phyloP scores from a whole-genome alignment of 768 basidiomycete genomes.

The Calocera cornea region DNA sequence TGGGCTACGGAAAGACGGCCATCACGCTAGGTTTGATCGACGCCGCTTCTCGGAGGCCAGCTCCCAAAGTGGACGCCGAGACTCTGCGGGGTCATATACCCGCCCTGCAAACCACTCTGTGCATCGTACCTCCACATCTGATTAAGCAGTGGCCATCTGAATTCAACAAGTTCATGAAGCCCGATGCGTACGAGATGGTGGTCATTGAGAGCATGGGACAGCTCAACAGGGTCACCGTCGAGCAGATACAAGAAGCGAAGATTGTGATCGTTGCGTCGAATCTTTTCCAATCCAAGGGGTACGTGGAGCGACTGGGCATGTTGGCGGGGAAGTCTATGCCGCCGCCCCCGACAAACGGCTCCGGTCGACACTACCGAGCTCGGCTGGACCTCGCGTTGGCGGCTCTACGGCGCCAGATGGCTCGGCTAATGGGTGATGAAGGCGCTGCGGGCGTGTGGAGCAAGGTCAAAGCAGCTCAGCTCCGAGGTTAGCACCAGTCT shows the following conservation, averaged over 20 bases:
- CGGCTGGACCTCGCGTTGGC: conserved; percentile 50
- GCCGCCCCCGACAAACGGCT: conserved; percentile 29
- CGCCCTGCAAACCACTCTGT: conserved; percentile 59
- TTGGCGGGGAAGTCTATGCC: conserved; percentile 58
- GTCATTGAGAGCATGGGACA: conserved; percentile 54
- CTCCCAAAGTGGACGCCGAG: conserved; percentile 20
- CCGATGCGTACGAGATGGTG: conserved; percentile 44
- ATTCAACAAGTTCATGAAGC: conserved; percentile 58
- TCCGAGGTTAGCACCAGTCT: too few species aligned
- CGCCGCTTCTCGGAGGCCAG: conserved; percentile 10
- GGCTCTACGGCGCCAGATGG: conserved; percentile 50
- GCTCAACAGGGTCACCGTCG: conserved; percentile 57
- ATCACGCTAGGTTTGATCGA: conserved; percentile 85
- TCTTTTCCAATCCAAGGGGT: conserved; percentile 66
- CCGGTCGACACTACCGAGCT: conserved; percentile 83
- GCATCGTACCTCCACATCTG: conserved; percentile 81
- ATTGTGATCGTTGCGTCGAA: conserved; percentile 76
- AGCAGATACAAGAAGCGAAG: conserved; percentile 66
- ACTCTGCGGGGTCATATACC: conserved; percentile 46
- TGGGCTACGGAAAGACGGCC: conserved; percentile 94
- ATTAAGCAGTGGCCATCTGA: conserved; percentile 84
- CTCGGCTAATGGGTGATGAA: conserved; percentile 43
- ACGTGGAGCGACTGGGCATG: conserved; percentile 60
- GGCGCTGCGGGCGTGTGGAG: conserved; percentile 49
- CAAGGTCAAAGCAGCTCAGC: conserved; percentile 48